Evolutionary conservation across 768 basidiomycete genomes (phyloP).

Genomic region (Boletus sp.): DNA sequence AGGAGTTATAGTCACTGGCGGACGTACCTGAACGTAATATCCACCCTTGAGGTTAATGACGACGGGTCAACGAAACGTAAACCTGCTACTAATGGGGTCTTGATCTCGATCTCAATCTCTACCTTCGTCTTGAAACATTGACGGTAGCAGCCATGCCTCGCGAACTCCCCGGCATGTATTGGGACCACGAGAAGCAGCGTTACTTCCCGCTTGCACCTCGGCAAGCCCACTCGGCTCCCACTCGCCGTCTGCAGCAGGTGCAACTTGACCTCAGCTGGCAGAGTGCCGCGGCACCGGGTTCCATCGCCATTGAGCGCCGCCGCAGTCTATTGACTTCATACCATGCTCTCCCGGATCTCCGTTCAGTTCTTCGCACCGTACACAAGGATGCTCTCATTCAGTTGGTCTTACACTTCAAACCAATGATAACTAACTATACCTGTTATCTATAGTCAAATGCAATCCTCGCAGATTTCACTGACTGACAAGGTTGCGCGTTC

Average conservation of each 20-base stretch:
- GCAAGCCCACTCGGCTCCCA: no score
- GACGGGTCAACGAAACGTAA: no score
- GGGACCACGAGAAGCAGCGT: constrained; percentile 48
- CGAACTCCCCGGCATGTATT: constrained; percentile 57
- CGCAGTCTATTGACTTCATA: background rate
- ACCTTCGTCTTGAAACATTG: background rate
- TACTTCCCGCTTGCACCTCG: constrained; percentile 47
- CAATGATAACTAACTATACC: background rate
- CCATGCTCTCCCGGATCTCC: constrained; percentile 14
- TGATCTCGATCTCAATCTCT: no score
- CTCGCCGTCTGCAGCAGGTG: background rate
- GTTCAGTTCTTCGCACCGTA: constrained; percentile 12
- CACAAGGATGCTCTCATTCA: constrained; percentile 28
- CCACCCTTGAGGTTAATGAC: no score
- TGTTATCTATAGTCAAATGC: constrained; percentile 37
- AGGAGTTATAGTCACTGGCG: no score
- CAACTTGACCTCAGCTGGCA: background rate
- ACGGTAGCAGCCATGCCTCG: constrained; percentile 39
- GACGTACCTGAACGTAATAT: no score
- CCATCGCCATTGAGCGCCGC: background rate
- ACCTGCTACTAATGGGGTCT: no score
- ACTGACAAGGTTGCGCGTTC: constrained; percentile 35
- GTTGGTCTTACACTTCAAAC: constrained; percentile 13
- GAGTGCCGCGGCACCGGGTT: no score
- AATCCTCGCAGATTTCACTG: constrained; percentile 38